These are phyloP conservation scores for Pythium dissotocum DNA, from an alignment of 352 stramenopile genomes.

Conservation along the genomic window DNA sequence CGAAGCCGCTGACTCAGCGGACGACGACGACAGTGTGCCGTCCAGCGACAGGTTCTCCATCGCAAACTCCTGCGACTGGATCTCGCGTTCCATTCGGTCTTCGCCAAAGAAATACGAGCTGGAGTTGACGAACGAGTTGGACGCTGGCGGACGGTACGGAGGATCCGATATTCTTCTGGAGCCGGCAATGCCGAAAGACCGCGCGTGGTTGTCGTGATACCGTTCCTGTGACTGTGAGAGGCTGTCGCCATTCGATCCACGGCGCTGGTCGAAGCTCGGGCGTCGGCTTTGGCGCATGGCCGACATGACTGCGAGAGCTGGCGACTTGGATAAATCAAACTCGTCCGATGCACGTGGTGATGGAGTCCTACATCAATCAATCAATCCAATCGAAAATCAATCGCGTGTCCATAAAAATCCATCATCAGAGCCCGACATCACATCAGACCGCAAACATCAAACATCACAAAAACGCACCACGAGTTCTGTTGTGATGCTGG, in stretches of 20 bases:
- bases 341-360: slow-evolving; percentile 47
- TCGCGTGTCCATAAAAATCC: background rate
- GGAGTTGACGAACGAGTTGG: slow-evolving; percentile 24
- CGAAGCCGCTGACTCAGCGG: background rate
- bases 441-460: background rate
- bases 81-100: slow-evolving; percentile 6
- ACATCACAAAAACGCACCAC: slow-evolving; percentile 34
- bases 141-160: slow-evolving; percentile 27
- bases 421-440: background rate
- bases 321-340: slow-evolving; percentile 73
- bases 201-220: slow-evolving; percentile 1
- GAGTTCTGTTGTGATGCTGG: slow-evolving; percentile 36
- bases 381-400: slow-evolving; percentile 6
- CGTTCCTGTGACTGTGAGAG: slow-evolving; percentile 11
- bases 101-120: slow-evolving; percentile 15
- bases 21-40: background rate
- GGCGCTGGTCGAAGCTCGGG: slow-evolving; percentile 15
- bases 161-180: slow-evolving; percentile 29
- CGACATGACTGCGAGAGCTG: slow-evolving; percentile 66
- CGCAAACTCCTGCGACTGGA: slow-evolving; percentile 1
- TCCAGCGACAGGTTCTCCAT: slow-evolving; percentile 22
- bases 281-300: slow-evolving; percentile 45
- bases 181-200: slow-evolving; percentile 16
- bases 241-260: background rate
- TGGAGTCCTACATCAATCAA: slow-evolving; percentile 15